These are phyloP conservation scores for Pseudoscleropodium purum DNA, from an alignment of 225 moss, liverwort and hornwort species.

Conservation along the genomic window DNA sequence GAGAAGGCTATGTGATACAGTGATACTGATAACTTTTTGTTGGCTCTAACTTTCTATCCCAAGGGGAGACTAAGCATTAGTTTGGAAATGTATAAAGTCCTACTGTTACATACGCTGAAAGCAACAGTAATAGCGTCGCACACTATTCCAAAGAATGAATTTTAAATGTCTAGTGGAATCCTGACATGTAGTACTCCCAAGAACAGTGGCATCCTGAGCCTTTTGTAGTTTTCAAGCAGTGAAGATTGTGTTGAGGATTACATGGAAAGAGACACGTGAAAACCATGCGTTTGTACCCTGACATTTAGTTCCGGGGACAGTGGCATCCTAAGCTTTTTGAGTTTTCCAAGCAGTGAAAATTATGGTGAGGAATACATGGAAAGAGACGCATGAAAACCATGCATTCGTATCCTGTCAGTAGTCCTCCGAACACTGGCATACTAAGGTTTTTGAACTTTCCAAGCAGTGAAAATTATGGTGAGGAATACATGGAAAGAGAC, in stretches of 20 bases:
- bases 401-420: not conserved
- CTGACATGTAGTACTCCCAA: not conserved
- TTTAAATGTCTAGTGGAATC: not conserved
- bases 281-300: not conserved
- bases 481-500: not conserved
- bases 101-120: not conserved
- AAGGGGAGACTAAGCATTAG: not conserved
- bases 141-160: not conserved
- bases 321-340: not conserved
- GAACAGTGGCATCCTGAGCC: not conserved
- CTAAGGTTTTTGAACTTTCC: not conserved
- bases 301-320: not conserved
- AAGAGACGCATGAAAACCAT: not conserved
- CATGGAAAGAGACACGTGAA: not conserved
- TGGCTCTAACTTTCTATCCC: not conserved
- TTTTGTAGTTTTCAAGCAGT: not conserved
- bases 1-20: not conserved
- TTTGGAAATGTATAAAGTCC: not conserved
- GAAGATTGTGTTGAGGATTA: not conserved
- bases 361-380: not conserved
- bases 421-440: not conserved
- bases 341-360: not conserved
- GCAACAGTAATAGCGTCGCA: not conserved
- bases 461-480: not conserved
- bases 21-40: not conserved